Conservation (phyloP, 768 basidiomycete species). For the Xerocomus brunneocitrinus region DNA sequence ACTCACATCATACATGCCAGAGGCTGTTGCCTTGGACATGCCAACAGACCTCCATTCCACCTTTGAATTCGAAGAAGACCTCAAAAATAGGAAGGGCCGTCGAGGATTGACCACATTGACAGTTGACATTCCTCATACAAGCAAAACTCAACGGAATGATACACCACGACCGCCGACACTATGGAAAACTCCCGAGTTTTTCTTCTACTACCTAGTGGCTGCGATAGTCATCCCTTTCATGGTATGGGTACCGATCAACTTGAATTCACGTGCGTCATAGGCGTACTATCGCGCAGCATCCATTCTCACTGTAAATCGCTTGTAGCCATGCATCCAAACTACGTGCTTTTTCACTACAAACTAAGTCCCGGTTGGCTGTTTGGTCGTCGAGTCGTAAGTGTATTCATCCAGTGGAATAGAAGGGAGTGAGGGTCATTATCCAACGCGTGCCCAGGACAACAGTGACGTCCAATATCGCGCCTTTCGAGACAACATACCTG, state of each 20-base stretch:
- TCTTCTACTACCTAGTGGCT: slow-evolving; percentile 63
- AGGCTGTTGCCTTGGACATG: slow-evolving; percentile 30
- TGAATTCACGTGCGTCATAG: slow-evolving; percentile 66
- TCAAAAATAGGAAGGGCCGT: background rate
- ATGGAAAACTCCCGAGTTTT: slow-evolving; percentile 83
- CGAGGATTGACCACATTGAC: slow-evolving; percentile 47
- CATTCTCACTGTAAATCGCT: slow-evolving; percentile 1
- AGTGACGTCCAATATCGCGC: slow-evolving; percentile 88
- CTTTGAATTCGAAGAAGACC: slow-evolving; percentile 16
- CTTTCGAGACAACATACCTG: slow-evolving; percentile 76
- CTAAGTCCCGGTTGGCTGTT: slow-evolving; percentile 79
- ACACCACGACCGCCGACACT: slow-evolving; percentile 40
- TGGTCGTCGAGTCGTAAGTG: slow-evolving; percentile 70
- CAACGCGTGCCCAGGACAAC: slow-evolving; percentile 62
- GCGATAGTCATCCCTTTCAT: slow-evolving; percentile 64
- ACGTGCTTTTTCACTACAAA: slow-evolving; percentile 48
- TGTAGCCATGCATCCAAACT: slow-evolving; percentile 74
- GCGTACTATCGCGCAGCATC: background rate
- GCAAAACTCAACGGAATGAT: slow-evolving; percentile 25
- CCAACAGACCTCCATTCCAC: slow-evolving; percentile 31
- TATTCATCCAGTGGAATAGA: background rate
- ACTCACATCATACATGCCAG: slow-evolving; percentile 18
- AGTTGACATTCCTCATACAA: slow-evolving; percentile 48
- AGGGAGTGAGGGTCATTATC: background rate
- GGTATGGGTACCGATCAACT: slow-evolving; percentile 65